Conservation (phyloP, 192 early-diverging fungal genomes). For the Coemansia sp. region DNA sequence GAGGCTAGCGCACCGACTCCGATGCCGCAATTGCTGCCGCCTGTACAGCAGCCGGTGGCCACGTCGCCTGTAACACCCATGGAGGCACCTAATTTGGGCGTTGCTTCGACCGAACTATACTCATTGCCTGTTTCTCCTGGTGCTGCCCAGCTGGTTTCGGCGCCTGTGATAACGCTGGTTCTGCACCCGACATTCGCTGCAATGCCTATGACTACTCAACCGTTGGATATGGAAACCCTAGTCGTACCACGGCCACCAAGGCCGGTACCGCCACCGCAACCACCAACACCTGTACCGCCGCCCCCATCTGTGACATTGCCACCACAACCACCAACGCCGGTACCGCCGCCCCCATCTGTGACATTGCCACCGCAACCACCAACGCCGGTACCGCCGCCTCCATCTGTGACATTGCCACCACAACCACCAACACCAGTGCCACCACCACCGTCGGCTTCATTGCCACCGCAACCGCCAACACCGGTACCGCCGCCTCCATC, state of each 20-base stretch:
- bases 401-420: too few species aligned
- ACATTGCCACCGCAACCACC: too few species aligned
- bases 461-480: too few species aligned
- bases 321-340: not conserved
- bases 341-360: too few species aligned
- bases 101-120: not conserved
- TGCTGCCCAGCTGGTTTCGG: not conserved
- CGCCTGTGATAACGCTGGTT: slow-evolving; percentile 8
- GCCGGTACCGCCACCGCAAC: not conserved
- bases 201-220: not conserved
- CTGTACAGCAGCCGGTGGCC: not conserved
- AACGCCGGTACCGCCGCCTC: too few species aligned
- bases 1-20: not conserved
- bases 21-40: not conserved
- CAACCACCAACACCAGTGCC: too few species aligned
- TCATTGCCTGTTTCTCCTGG: not conserved
- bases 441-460: too few species aligned
- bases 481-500: too few species aligned
- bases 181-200: slow-evolving; percentile 5
- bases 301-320: not conserved
- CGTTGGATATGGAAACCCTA: too few species aligned
- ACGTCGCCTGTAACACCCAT: not conserved
- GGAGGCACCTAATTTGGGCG: not conserved
- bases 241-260: not conserved
- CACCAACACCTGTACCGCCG: not conserved